Evolutionary conservation across 306 rosid species (phyloP), one percentile per base, ranked within the genome.

Genomic region (Rosa chinensis): DNA sequence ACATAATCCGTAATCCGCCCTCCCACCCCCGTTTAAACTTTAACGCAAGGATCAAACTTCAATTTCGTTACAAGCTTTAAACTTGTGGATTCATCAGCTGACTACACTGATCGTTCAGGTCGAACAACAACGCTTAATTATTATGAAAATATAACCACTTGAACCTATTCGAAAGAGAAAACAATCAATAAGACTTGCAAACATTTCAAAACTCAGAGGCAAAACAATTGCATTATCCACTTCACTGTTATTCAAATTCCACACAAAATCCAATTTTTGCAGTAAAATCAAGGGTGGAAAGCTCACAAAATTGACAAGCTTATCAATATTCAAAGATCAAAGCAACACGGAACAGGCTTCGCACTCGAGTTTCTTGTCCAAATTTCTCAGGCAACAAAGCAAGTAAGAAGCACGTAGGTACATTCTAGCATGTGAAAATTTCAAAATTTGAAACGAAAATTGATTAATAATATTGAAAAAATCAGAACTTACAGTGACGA

Each of bases 401-500:
- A 56, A 70, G 66, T 37, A 71, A 77, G 3, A 44, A 17, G 72
- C 48, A 66, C 8, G 4, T n/a, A 21, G 68, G 28, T 45, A 70
- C 70, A 14, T 69, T 40, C 59, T 1, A 32, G 40, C 21, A 21
- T 28, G 16, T 1, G 35, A 5, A 32, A 32, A 32, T 32, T 32
- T 10, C 6, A 43, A 39, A 39, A 39, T 69, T n/a, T 20, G 21
- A 50, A 50, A 49, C 9, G n/a, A 37, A 64, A 64, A 35, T 64
- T 32, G 21, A 32, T 12, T 5, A 37, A 62, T 23, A 23, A 10
- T 23, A 58, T 20, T 0, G 39, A 7, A 73, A 77, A 9, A 25
- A 25, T 49, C 2, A 23, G 8, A 81, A 87, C 92, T 88, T 77
- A 91, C 93, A 74, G 84, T 75, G 77, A 82, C 5, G 77, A 59